Base-by-base conservation (phyloP, 2,329 filamentous ascomycete genomes). In the Tolypocladium ophioglossoides region DNA sequence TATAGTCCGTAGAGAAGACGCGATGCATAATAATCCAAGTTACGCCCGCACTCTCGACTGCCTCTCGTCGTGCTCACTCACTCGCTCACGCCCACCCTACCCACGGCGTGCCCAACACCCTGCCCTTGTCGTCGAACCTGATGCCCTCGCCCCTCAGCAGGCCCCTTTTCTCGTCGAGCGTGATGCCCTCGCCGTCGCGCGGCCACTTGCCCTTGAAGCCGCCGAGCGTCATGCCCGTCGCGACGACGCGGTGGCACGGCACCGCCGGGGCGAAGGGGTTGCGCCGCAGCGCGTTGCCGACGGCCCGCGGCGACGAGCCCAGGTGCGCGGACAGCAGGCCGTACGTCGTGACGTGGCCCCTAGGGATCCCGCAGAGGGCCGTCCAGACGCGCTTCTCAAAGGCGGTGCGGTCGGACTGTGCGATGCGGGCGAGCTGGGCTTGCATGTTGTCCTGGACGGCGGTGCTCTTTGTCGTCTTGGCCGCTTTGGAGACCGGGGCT, bases 201-300 rank as follows among this genome's bases (percentile, higher is more conserved):
- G 82, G 77, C 75, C 82, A 84, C 59, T 81, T 78, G 3, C 86
- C 86, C 68, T 84, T 83, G 73, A 88, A 89, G 0, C 86, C 85
- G 44, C 86, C 86, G 24, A 90, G 68, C n/a, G 77, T 75, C 14
- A 87, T 85, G 52, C 84, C 85, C 41, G 83, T 85, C 7, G 87
- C 87, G 49, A 95, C 80, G 24, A 92, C 86, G 11, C 90, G 79
- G 69, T 95, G 89, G 57, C 89, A 95, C 1, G 89, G 90, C 5
- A 92, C 86, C 37, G 82, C 78, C 0, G 90, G 89, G 16, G 90
- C 89, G 63, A 92, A 95, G 0, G 89, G 89, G 66, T 95, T 95
- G 11, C 78, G 74, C 20, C 86, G 79, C 64, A 95, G 75, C 2
- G 88, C 88, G 56, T 87, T 89, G 18, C 89, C 89, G 6, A 94